Conservation (phyloP, 306 rosid genomes). For the Pyrus communis region DNA sequence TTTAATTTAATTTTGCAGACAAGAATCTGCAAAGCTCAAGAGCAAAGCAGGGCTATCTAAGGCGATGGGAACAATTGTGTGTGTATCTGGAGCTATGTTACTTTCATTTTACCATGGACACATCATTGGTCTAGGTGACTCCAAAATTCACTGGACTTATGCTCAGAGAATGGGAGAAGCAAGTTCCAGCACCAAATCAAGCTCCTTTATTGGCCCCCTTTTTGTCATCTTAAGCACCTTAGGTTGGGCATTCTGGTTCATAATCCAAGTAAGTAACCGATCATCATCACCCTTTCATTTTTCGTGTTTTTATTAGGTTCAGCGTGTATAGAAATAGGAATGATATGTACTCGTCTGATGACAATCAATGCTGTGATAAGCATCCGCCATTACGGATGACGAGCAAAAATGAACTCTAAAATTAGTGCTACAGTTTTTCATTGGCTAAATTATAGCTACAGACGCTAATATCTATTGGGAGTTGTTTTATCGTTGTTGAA, state of each 20-base stretch:
- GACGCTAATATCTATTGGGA: not conserved
- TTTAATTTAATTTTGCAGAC: constrained; percentile 30
- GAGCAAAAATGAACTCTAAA: too few relatives aligned
- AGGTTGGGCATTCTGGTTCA: constrained; percentile 59
- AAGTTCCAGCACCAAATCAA: constrained; percentile 2
- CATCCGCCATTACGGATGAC: too few relatives aligned
- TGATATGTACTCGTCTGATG: too few relatives aligned
- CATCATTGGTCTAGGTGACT: constrained; percentile 36
- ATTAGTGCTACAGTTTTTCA: not conserved
- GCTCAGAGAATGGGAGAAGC: constrained; percentile 27
- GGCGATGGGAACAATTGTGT: constrained; percentile 51
- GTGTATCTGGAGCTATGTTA: constrained; percentile 71
- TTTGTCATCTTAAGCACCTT: constrained; percentile 36
- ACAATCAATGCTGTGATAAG: too few relatives aligned
- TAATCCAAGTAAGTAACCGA: constrained; percentile 43
- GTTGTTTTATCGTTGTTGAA: too few relatives aligned
- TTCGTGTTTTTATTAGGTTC: too few relatives aligned
- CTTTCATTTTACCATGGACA: constrained; percentile 77
- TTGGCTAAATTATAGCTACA: not conserved
- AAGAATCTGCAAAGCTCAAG: constrained; percentile 53
- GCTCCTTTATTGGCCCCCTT: constrained; percentile 37
- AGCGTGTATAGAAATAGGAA: not conserved
- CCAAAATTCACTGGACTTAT: constrained; percentile 65
- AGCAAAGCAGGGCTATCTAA: constrained; percentile 42
- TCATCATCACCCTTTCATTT: not conserved